Percentiles rank a stretch among this genome's conserved stretches.
Conservation (phyloP, 768 basidiomycete species). For the Naematelia encephala region DNA sequence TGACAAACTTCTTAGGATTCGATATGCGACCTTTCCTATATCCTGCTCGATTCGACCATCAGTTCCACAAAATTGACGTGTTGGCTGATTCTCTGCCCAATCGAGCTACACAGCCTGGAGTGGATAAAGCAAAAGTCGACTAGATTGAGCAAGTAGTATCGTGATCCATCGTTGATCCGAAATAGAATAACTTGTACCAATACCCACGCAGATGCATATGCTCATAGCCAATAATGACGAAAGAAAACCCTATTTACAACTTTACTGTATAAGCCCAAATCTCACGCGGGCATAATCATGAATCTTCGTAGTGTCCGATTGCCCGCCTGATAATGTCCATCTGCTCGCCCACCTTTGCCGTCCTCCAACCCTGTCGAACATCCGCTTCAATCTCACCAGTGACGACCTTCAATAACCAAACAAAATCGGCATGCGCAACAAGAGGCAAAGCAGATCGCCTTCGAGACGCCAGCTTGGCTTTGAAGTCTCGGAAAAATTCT, state of each 20-base stretch:
- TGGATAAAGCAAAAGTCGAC: conserved; percentile 51
- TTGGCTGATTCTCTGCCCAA: conserved; percentile 68
- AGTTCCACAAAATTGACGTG: conserved; percentile 92
- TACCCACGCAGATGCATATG: too few species aligned
- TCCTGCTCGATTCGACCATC: conserved; percentile 90
- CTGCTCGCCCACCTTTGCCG: conserved; percentile 10
- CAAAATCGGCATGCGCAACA: conserved; percentile 83
- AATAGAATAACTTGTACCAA: too few species aligned
- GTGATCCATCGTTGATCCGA: too few species aligned
- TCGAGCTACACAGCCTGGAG: conserved; percentile 37
- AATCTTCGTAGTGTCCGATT: conserved; percentile 17
- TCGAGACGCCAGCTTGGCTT: conserved; percentile 60
- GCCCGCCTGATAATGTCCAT: conserved; percentile 20
- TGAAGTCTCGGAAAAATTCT: conserved; percentile 85
- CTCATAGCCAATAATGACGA: too few species aligned
- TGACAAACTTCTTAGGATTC: conserved; percentile 70
- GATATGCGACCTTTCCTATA: conserved; percentile 96
- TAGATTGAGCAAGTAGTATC: conserved; percentile 25
- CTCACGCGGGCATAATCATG: not conserved
- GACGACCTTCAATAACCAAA: conserved; percentile 59
- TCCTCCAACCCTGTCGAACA: not conserved
- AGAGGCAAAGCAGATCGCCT: conserved; percentile 64
- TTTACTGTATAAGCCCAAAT: not conserved
- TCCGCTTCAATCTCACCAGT: conserved; percentile 1
- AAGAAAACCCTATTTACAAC: too few species aligned